phyloP scores from a whole-genome alignment of 2,329 filamentous ascomycete species.

The Aureobasidium mangrovei region DNA sequence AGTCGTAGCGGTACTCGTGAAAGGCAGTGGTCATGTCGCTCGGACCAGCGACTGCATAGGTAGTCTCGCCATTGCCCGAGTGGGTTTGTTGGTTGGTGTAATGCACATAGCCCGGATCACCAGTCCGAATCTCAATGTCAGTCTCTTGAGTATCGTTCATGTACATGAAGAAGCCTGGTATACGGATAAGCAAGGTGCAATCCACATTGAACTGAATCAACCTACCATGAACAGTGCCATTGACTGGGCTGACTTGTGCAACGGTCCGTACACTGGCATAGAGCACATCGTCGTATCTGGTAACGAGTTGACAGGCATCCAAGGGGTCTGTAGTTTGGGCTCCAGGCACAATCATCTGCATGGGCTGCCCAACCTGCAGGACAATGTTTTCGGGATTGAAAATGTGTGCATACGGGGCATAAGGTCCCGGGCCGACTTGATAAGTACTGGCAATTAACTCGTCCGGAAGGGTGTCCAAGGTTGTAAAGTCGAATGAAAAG shows the following conservation, averaged over 20 bases:
- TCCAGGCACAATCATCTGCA: slow-evolving; percentile 12
- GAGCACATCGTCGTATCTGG: slow-evolving; percentile 50
- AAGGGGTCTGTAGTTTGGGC: slow-evolving; percentile 8
- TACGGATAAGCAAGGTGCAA: background rate
- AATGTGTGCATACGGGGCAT: slow-evolving; percentile 13
- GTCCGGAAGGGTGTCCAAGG: slow-evolving; percentile 10
- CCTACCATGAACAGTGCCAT: slow-evolving; percentile 60
- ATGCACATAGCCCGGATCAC: slow-evolving; percentile 3
- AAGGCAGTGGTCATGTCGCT: slow-evolving; percentile 56
- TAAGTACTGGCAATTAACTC: slow-evolving; percentile 11
- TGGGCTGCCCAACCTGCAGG: slow-evolving; percentile 8
- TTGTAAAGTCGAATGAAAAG: slow-evolving; percentile 14
- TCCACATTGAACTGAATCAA: background rate
- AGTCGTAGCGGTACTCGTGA: slow-evolving; percentile 77
- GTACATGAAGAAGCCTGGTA: slow-evolving; percentile 62
- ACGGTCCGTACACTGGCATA: slow-evolving; percentile 63
- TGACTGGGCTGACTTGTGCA: slow-evolving; percentile 52
- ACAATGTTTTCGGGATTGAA: slow-evolving; percentile 16
- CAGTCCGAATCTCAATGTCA: slow-evolving; percentile 52
- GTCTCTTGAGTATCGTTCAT: slow-evolving; percentile 73
- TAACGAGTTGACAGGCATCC: slow-evolving; percentile 51
- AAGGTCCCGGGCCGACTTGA: slow-evolving; percentile 9
- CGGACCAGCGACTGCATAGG: slow-evolving; percentile 54
- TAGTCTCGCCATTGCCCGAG: slow-evolving; percentile 45
- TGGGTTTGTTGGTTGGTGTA: slow-evolving; percentile 58